A percentile compares a stretch with the other conserved stretches of the same genome.
Conservation (phyloP, 306 rosid species). For the Rosa chinensis region DNA sequence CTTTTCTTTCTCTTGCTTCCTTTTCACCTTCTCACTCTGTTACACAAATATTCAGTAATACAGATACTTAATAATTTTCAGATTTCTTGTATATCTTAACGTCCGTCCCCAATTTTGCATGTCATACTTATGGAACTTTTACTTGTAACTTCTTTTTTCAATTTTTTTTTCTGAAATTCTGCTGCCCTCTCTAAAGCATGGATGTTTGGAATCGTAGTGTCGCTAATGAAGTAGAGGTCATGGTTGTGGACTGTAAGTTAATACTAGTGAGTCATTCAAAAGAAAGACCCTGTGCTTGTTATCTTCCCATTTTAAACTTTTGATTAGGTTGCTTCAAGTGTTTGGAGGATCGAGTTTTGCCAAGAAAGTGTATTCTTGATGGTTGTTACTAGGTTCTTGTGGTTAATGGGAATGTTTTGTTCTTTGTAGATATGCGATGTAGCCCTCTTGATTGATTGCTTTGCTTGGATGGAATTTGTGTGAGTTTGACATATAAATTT, state of each 20-base stretch:
- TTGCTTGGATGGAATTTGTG: neutral
- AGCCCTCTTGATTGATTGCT: neutral
- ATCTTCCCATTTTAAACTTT: neutral
- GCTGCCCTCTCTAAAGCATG: neutral
- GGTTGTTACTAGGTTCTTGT: too few species aligned
- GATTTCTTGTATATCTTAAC: neutral
- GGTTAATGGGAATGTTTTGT: neutral
- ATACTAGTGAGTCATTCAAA: neutral
- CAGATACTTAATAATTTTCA: neutral
- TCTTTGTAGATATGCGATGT: neutral
- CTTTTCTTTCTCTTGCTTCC: neutral
- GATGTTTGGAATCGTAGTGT: neutral
- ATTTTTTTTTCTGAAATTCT: neutral
- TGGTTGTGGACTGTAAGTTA: neutral
- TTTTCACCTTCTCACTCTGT: neutral
- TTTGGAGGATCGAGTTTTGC: neutral
- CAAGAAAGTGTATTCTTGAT: neutral
- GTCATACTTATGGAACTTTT: neutral
- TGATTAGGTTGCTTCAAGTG: constrained; percentile 1
- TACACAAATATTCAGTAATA: neutral
- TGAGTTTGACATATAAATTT: neutral
- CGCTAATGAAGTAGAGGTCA: neutral
- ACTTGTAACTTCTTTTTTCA: neutral
- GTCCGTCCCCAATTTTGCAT: neutral
- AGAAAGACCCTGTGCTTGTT: neutral